phyloP scores from a whole-genome alignment of 169 alveolate genomes.

The Amoebophrya sp. region DNA sequence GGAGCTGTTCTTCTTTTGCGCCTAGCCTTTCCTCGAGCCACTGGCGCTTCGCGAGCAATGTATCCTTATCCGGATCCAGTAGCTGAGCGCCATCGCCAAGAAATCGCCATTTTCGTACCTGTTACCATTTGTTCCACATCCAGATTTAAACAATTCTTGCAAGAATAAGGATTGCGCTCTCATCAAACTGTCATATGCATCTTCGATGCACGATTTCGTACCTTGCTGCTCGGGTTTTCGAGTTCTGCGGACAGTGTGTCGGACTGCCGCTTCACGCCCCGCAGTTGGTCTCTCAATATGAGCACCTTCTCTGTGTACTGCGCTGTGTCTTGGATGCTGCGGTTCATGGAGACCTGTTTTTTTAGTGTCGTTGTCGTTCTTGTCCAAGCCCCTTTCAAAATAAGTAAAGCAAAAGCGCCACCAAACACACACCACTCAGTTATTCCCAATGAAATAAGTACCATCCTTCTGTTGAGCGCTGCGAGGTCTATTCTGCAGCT shows the following conservation, averaged over 20 bases:
- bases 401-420: no score
- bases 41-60: constrained; percentile 56
- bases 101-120: neutral
- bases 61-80: constrained; percentile 66
- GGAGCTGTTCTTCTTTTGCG: constrained; percentile 55
- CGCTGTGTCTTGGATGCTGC: neutral
- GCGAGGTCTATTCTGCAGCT: neutral
- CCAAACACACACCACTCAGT: no score
- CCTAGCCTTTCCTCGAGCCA: constrained; percentile 60
- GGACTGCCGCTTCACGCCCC: neutral
- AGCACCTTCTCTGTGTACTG: neutral
- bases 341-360: neutral
- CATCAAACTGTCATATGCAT: no score
- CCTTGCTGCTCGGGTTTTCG: neutral
- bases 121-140: no score
- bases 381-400: no score
- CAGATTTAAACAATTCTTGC: no score
- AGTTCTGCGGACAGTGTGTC: neutral
- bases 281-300: neutral
- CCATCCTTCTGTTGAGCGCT: neutral
- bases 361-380: no score
- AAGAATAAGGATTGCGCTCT: no score
- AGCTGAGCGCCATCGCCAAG: constrained; percentile 44
- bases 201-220: neutral
- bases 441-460: neutral